Conservation (phyloP, 2,329 filamentous ascomycete genomes). For the Claviceps arundinis region DNA sequence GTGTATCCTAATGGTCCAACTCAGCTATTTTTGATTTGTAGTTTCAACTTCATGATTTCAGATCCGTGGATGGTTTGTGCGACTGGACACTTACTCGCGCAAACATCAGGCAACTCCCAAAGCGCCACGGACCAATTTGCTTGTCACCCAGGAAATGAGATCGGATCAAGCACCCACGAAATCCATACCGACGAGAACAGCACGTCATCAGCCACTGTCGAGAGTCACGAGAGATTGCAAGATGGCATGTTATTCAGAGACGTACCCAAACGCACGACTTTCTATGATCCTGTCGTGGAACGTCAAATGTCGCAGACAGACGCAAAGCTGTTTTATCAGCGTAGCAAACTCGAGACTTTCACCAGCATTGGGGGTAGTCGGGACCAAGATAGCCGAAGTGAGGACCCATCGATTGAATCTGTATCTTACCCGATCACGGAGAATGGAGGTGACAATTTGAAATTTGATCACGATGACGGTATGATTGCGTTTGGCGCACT, state of each 20-base stretch:
- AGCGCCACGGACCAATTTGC: background rate
- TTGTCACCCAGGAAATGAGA: background rate
- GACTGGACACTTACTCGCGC: background rate
- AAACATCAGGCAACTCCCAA: background rate
- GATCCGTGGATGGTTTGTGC: background rate
- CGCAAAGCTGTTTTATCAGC: slow-evolving; percentile 90
- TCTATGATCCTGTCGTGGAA: slow-evolving; percentile 87
- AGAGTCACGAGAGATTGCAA: slow-evolving; percentile 22
- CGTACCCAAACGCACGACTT: slow-evolving; percentile 60
- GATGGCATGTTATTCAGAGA: slow-evolving; percentile 50
- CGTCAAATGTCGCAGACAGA: slow-evolving; percentile 91
- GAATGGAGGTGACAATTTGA: slow-evolving; percentile 22
- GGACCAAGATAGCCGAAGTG: slow-evolving; percentile 29
- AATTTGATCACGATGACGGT: slow-evolving; percentile 17
- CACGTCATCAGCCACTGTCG: slow-evolving; percentile 5
- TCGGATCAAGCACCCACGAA: background rate
- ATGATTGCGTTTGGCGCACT: slow-evolving; percentile 2
- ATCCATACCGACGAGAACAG: background rate
- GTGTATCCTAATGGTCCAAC: background rate
- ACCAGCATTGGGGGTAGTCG: slow-evolving; percentile 17
- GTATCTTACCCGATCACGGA: slow-evolving; percentile 22
- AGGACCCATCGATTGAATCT: slow-evolving; percentile 31
- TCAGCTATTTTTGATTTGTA: background rate
- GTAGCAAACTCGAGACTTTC: slow-evolving; percentile 55
- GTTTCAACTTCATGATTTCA: background rate